Evolutionary conservation across 306 rosid species (phyloP), one percentile per base, ranked within the genome.

Genomic region (Cucumis cinereus): DNA sequence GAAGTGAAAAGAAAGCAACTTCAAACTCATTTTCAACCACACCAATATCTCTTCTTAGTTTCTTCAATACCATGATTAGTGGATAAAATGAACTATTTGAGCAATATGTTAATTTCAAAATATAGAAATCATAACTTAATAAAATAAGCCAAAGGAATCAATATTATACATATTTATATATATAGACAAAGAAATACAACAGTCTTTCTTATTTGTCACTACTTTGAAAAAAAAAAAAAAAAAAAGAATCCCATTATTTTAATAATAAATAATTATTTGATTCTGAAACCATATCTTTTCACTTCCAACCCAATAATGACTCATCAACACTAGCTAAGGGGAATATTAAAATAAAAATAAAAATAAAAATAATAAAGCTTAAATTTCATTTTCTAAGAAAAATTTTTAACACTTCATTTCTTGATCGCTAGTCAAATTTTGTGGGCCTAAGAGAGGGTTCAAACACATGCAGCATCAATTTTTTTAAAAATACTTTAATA

Each of bases 291-390:
- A 8, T 12, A 62, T 28, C 69, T 33, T 62, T 62, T 62, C 69
- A 33, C 43, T 58, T 58, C 71, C 45, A 35, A 63, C 49, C 71
- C 49, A 63, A 62, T 62, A 62, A 62, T 62, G 70, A 62, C 70
- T 62, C 70, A 63, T 33, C 70, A 63, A 63, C 47, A 10, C 70
- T 17, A 30, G 35, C 35, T 30, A 35, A 63, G 13, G 3, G 15
- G 49, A 63, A 63, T 63, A 63, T 63, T 35, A 35, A 35, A 61
- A 60, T 43, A 2, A 33, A 0, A 22, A 60, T 43, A 2, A 33
- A 0, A 22, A 56, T n/a, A 55, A 19, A 7, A 11, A 23, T 0
- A 11, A 61, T 6, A 63, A 63, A 63, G 24, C 47, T 63, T 63
- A 35, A 35, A 63, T 24, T 63, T 63, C 70, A 16, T 62, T 62